These are phyloP conservation scores for Pachysandra terminalis DNA, from an alignment of 164 flowering plant genomes.

Conservation along the genomic window DNA sequence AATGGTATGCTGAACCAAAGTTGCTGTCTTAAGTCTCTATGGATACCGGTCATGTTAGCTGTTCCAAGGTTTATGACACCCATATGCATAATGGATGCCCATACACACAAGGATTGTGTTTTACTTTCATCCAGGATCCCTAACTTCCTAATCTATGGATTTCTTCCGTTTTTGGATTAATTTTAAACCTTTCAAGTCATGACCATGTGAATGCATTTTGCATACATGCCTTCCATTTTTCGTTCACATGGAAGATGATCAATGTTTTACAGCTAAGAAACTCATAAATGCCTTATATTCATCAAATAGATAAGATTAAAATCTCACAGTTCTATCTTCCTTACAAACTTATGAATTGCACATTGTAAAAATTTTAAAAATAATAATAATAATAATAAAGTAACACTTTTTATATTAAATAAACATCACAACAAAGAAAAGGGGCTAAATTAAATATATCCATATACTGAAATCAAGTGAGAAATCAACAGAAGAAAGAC, in stretches of 20 bases:
- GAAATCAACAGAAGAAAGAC: no score
- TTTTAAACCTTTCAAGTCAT: background rate
- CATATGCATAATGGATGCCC: background rate
- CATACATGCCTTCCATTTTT: no score
- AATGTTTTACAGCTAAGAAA: background rate
- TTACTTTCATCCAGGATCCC: background rate
- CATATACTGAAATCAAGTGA: no score
- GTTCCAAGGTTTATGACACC: background rate
- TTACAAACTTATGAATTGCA: background rate
- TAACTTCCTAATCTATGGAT: background rate
- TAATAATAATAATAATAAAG: no score
- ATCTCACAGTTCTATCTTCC: background rate
- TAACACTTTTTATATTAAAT: no score
- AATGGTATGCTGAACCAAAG: background rate
- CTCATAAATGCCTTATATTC: background rate
- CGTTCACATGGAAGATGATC: no score
- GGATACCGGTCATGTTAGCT: background rate
- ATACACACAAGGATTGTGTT: no score
- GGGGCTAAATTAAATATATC: no score
- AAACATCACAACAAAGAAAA: no score
- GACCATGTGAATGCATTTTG: no score
- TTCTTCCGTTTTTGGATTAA: background rate
- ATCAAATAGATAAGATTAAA: background rate
- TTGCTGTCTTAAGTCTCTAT: background rate
- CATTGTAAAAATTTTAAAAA: no score